Base-by-base conservation (phyloP, 768 basidiomycete species). In the Leccinum boreale region DNA sequence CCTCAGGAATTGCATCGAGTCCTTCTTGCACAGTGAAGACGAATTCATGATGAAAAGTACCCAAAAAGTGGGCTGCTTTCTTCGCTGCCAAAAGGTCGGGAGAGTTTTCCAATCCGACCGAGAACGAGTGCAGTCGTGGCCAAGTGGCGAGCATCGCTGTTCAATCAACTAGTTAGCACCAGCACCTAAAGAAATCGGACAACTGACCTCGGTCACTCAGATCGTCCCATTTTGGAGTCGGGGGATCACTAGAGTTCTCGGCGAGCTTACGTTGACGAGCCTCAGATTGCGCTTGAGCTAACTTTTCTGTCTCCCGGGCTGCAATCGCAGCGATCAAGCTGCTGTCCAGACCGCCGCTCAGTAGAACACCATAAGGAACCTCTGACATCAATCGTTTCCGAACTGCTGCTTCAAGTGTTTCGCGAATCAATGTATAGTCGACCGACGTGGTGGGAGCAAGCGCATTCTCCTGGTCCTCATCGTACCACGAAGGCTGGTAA, bases 1-100 rank as follows among this genome's bases (percentile, higher is more conserved):
- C 96, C 57, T 99, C 97, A 5, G 92, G 92, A 55, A 99, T 86
- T 3, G 97, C 97, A 65, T 99, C 97, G 51, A 99, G 77, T 39
- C 97, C 97, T 72, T 98, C 97, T 73, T 98, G 92, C 6, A 98
- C 92, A 28, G 95, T 98, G 76, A 99, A 99, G 15, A 93, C 89
- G 73, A 94, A 98, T 75, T 97, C 96, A 69, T 98, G 96, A 68
- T 99, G 97, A 1, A 90, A 85, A 1, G 97, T 99, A 26, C 95
- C 95, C 45, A 99, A 79, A 76, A 84, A 98, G 64, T 86, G 87
- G 10, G 97, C 96, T 0, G 89, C 97, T 71, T 96, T 96, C 50
- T 89, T 82, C 6, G 97, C 96, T 2, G 97, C 97, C 55, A 96
- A 75, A n/a, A 97, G 83, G 75, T 99, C 97, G 1, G 97, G 97